Base-by-base conservation (phyloP, 306 rosid species). In the Astragalus membranaceus region DNA sequence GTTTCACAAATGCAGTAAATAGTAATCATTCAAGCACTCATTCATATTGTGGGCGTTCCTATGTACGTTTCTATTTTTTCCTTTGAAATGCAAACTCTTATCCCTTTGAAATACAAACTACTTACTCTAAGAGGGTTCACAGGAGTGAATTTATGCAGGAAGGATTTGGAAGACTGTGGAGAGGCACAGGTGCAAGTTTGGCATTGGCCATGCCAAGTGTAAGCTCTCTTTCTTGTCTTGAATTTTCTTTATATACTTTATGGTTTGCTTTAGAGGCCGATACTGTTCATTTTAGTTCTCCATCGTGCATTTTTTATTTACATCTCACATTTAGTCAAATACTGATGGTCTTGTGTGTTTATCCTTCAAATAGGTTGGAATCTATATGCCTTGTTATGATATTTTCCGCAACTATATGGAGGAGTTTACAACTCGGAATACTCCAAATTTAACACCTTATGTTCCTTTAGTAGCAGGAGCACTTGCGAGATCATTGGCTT, bases 321-420 rank as follows among this genome's bases (percentile, higher is more conserved):
- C 44, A 26, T 84, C 65, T 60, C 67, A 43, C 23, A 7, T 39
- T 47, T 63, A 64, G 60, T 48, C 12, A 61, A 73, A 61, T 77
- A 73, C 80, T 80, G 17, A 83, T 75, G 67, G 43, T 60, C 37
- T 50, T 70, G 43, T 47, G 20, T 39, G 62, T 77, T 67, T 43
- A 2, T 64, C 11, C 58, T 78, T 14, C 68, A 66, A 69, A 51
- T 83, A 94, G 99, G 97, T 94, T 69, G 99, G 97, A 67, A 94
- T 94, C 71, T 94, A 94, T 81, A 81, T 94, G 97, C 99, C 99
- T 69, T 88, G 92, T 75, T 94, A 94, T 80, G 99, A 94, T 60
- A 65, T 91, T 64, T 88, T 94, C 73, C 96, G 91, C 79, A 86
- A 83, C 76, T 32, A 50, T 62, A 83, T 94, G 95, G 95, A 91